A percentile compares a stretch with the other conserved stretches of the same genome.
These are phyloP conservation scores for Monosporozyma aquatica DNA, from an alignment of 805 yeast genomes.

Conservation along the genomic window DNA sequence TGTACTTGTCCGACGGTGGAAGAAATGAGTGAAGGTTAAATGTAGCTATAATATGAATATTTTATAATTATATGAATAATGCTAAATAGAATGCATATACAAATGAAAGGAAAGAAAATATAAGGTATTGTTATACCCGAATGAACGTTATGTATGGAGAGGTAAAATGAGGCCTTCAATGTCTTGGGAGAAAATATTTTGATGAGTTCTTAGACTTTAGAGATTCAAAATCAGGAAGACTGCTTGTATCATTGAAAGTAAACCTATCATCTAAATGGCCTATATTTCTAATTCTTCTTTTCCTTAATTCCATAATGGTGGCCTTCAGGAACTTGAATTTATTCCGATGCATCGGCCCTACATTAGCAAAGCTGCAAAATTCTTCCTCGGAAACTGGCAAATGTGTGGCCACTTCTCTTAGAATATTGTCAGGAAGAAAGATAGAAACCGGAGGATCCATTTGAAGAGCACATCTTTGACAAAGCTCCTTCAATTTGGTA, in stretches of 20 bases:
- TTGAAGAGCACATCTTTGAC: constrained; percentile 15
- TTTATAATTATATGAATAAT: not conserved
- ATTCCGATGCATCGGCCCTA: constrained; percentile 13
- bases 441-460: constrained; percentile 20
- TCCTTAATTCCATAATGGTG: constrained; percentile 17
- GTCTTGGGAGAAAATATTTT: not conserved
- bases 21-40: constrained; percentile 35
- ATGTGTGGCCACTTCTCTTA: constrained; percentile 19
- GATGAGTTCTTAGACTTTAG: constrained; percentile 2
- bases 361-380: constrained; percentile 16
- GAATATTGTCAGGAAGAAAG: constrained; percentile 19
- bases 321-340: constrained; percentile 20
- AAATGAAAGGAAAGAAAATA: not conserved
- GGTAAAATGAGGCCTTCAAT: not conserved
- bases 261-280: not conserved
- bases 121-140: not conserved
- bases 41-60: not conserved
- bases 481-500: constrained; percentile 18
- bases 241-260: constrained; percentile 10
- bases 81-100: constrained; percentile 1
- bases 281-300: constrained; percentile 9
- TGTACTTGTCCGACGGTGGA: constrained; percentile 91
- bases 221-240: constrained; percentile 9
- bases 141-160: no score
- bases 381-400: constrained; percentile 23